Evolutionary conservation across 1,284 basidiomycete genomes (phyloP).

Genomic region (Moesziomyces parantarcticus): DNA sequence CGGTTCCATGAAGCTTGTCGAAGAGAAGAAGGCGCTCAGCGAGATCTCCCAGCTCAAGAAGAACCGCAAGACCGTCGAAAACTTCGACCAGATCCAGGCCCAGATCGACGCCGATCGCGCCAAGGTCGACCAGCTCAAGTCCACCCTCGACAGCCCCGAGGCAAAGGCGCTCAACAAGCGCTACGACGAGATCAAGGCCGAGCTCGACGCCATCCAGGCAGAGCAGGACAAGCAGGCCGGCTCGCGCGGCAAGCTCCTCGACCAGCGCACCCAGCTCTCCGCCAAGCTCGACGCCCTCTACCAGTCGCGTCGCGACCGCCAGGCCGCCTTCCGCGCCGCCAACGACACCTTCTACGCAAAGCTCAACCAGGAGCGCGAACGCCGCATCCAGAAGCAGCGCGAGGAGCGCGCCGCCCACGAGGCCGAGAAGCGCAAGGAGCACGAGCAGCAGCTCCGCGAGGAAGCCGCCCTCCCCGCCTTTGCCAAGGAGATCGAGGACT

Average conservation of each 20-base stretch:
- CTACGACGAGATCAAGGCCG: conserved; percentile 83
- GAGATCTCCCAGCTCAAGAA: conserved; percentile 80
- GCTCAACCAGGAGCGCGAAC: conserved; percentile 64
- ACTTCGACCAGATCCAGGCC: conserved; percentile 73
- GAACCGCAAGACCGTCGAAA: conserved; percentile 58
- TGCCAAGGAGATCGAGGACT: conserved; percentile 94
- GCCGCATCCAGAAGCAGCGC: conserved; percentile 80
- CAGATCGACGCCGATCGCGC: conserved; percentile 83
- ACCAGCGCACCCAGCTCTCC: conserved; percentile 82
- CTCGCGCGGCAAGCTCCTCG: conserved; percentile 83
- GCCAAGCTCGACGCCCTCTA: conserved; percentile 75
- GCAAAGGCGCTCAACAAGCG: conserved; percentile 83
- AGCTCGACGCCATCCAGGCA: conserved; percentile 87
- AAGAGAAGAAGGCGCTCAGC: conserved; percentile 91
- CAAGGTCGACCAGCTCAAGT: conserved; percentile 81
- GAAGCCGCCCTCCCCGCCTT: conserved; percentile 91
- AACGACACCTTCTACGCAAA: conserved; percentile 63
- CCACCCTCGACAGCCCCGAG: conserved; percentile 90
- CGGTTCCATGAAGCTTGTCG: conserved; percentile 89
- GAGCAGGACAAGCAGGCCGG: conserved; percentile 87
- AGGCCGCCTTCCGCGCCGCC: conserved; percentile 59
- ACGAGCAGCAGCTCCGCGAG: conserved; percentile 84
- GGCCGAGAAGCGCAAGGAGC: conserved; percentile 82
- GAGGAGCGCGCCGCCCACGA: conserved; percentile 86
- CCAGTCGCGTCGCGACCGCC: conserved; percentile 78